phyloP scores from a whole-genome alignment of 2,329 filamentous ascomycete species.

The Nemania abortiva region DNA sequence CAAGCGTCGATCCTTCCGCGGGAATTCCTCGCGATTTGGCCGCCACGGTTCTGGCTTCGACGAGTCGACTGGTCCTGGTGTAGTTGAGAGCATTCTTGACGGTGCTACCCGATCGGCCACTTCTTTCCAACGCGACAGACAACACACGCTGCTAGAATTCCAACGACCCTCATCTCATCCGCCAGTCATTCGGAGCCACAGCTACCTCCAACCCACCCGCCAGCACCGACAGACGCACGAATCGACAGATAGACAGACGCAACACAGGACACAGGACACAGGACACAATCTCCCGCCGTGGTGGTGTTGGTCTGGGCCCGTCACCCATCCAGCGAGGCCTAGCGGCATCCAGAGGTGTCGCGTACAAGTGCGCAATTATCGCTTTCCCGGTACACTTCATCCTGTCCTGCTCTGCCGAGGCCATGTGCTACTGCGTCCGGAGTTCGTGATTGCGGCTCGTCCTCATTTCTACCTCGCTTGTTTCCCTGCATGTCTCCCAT shows the following conservation, averaged over 20 bases:
- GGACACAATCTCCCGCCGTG: conserved; percentile 2
- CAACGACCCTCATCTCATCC: conserved; percentile 10
- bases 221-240: conserved; percentile 11
- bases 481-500: conserved; percentile 39
- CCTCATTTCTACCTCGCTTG: conserved; percentile 15
- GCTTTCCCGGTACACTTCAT: conserved; percentile 10
- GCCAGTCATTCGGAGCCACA: conserved; percentile 31
- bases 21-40: conserved; percentile 19
- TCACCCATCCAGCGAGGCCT: conserved; percentile 4
- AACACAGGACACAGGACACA: background rate
- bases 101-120: conserved; percentile 9
- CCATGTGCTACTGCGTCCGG: conserved; percentile 32
- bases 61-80: background rate
- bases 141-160: conserved; percentile 23
- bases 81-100: background rate
- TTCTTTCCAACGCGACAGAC: conserved; percentile 27
- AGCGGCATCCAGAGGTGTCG: conserved; percentile 7
- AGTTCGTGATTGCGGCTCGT: conserved; percentile 34
- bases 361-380: conserved; percentile 26
- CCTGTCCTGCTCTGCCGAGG: conserved; percentile 7
- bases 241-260: background rate
- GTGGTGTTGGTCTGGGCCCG: conserved; percentile 14
- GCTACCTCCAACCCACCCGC: conserved; percentile 21
- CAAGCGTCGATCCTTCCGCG: background rate
- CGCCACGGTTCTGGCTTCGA: background rate